Conservation (phyloP, 2,329 filamentous ascomycete genomes). For the Emergomyces orientalis region DNA sequence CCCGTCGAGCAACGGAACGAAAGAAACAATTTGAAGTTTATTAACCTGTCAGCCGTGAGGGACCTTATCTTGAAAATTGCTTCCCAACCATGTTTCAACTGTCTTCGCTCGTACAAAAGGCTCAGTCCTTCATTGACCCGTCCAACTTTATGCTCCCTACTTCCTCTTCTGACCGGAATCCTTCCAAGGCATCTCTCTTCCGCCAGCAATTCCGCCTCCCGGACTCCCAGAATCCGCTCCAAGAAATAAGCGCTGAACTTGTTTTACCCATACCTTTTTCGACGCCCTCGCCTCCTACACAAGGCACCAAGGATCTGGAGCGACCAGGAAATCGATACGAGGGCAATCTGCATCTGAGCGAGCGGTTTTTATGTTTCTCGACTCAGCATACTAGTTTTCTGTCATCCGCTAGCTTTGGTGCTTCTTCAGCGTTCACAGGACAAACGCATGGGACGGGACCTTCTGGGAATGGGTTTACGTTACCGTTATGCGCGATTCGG, state of each 20-base stretch:
- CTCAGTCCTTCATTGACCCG: constrained; percentile 88
- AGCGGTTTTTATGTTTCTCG: constrained; percentile 93
- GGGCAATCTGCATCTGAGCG: constrained; percentile 86
- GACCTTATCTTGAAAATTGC: not conserved
- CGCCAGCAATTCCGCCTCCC: constrained; percentile 94
- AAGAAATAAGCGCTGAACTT: constrained; percentile 94
- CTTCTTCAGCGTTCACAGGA: constrained; percentile 77
- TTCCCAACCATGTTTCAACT: constrained; percentile 48
- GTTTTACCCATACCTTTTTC: constrained; percentile 66
- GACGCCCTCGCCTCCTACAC: constrained; percentile 34
- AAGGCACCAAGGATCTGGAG: constrained; percentile 51
- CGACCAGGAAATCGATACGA: constrained; percentile 73
- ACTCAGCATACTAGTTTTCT: constrained; percentile 84
- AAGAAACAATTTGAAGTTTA: not conserved
- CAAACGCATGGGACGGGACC: constrained; percentile 89
- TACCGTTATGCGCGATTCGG: constrained; percentile 83
- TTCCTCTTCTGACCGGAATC: constrained; percentile 65
- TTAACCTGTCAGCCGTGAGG: not conserved
- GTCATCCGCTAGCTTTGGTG: constrained; percentile 65
- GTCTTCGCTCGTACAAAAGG: constrained; percentile 84
- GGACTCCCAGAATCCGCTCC: constrained; percentile 80
- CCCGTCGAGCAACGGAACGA: not conserved
- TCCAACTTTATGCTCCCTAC: constrained; percentile 66
- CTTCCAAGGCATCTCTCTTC: constrained; percentile 86
- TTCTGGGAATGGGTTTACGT: constrained; percentile 88